Evolutionary conservation across 768 basidiomycete genomes (phyloP).

Genomic region (Suillus hirtellus): DNA sequence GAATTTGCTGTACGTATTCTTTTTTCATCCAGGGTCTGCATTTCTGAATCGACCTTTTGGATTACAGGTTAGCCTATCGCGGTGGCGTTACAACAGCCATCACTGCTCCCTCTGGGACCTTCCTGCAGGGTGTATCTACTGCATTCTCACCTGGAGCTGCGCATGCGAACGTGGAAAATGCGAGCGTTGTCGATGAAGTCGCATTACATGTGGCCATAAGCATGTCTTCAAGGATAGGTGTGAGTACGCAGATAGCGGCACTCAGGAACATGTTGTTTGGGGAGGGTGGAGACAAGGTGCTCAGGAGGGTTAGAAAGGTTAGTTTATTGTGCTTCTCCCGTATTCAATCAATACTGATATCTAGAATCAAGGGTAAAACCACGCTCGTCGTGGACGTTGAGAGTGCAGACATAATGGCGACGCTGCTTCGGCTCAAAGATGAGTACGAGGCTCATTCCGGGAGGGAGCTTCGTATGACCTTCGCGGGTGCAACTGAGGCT

Average conservation of each 20-base stretch:
- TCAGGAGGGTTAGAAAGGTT: slow-evolving; percentile 21
- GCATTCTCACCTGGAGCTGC: slow-evolving; percentile 59
- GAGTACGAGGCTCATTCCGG: slow-evolving; percentile 63
- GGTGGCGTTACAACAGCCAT: slow-evolving; percentile 68
- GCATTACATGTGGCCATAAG: slow-evolving; percentile 66
- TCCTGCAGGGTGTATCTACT: slow-evolving; percentile 62
- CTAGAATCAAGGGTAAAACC: slow-evolving; percentile 48
- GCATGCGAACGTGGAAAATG: slow-evolving; percentile 54
- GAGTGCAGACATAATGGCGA: slow-evolving; percentile 73
- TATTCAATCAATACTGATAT: not conserved
- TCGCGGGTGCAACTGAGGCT: slow-evolving; percentile 62
- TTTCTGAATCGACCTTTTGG: not conserved
- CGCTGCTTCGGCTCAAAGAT: slow-evolving; percentile 63
- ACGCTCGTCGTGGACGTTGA: slow-evolving; percentile 69
- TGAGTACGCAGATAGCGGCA: slow-evolving; percentile 67
- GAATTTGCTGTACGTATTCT: slow-evolving; percentile 62
- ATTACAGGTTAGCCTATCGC: slow-evolving; percentile 58
- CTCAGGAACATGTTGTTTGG: slow-evolving; percentile 62
- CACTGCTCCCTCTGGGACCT: slow-evolving; percentile 42
- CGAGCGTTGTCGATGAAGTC: slow-evolving; percentile 57
- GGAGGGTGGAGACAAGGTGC: slow-evolving; percentile 44
- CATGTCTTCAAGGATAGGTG: slow-evolving; percentile 43
- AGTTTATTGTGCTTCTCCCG: not conserved
- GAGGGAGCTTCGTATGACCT: slow-evolving; percentile 60
- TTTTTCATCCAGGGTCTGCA: not conserved